Evolutionary conservation across 2,329 filamentous ascomycete species (phyloP).

Genomic region (Xylariales sp.): DNA sequence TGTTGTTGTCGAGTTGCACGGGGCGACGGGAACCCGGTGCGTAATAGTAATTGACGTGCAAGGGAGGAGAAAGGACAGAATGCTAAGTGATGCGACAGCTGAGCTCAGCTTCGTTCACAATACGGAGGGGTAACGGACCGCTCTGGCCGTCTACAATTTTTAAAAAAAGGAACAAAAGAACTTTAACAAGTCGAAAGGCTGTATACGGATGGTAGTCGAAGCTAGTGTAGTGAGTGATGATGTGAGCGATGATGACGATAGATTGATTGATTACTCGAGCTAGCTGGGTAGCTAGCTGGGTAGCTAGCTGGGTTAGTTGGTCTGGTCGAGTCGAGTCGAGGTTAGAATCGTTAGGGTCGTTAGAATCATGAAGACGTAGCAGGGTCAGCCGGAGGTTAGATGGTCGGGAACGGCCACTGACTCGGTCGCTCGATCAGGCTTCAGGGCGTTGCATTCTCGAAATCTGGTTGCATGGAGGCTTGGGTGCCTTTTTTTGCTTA

Average conservation of each 20-base stretch:
- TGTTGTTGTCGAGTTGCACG: conserved; percentile 8
- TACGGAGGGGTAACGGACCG: background rate
- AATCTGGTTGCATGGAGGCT: conserved; percentile 25
- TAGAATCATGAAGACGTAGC: conserved; percentile 38
- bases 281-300: conserved; percentile 24
- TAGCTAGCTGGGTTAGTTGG: too few species aligned
- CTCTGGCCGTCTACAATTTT: conserved; percentile 7
- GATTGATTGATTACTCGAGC: conserved; percentile 20
- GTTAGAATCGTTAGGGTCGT: conserved; percentile 19
- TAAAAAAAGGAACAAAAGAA: background rate
- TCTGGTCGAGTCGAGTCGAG: conserved; percentile 15
- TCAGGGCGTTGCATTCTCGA: conserved; percentile 16
- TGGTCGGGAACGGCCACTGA: conserved; percentile 33
- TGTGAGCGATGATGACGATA: conserved; percentile 15
- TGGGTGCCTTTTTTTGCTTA: conserved; percentile 15
- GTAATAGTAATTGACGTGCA: background rate
- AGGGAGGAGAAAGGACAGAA: conserved; percentile 4
- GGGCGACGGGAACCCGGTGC: background rate
- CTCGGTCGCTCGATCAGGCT: conserved; percentile 29
- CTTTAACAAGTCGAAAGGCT: background rate
- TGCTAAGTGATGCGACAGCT: conserved; percentile 18
- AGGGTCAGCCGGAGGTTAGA: conserved; percentile 6
- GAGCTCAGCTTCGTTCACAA: conserved; percentile 32
- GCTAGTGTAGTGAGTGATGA: conserved; percentile 1
- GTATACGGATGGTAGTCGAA: background rate